Base-by-base conservation (phyloP, 2,329 filamentous ascomycete genomes). In the Helicocarpus griseus region DNA sequence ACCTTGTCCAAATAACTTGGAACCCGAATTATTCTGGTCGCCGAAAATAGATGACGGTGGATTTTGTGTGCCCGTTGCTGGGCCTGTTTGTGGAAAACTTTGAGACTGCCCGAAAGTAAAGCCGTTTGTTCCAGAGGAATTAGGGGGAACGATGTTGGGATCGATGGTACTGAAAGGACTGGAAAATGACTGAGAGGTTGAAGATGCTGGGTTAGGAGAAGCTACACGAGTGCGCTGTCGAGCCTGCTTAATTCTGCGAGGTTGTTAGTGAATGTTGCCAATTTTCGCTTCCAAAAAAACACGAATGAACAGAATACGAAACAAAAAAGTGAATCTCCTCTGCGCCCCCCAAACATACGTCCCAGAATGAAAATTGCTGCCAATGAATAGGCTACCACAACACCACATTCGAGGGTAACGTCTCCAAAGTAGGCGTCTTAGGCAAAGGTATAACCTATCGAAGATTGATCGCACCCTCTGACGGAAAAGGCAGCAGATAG, bases 101-200 rank as follows among this genome's bases (percentile, higher is more conserved):
- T 67, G 67, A 40, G 63, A 64, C 53, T 68, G 63, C n/a, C 64
- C 63, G 54, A 69, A 69, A 26, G 56, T 50, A 43, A 68, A 66
- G 5, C 64, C 61, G 53, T 65, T 66, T n/a, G 62, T 53, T 22
- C 38, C 14, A 22, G 39, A 43, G 11, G 57, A 48, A 31, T 57
- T 50, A n/a, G 58, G 59, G 14, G 63, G 59, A 22, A 60, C 55
- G 29, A 60, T 58, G 53, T 67, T 66, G 17, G 63, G 59, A 50
- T 63, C 59, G 29, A 63, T 55, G 7, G 60, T 61, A 43, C 53
- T 61, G 52, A 68, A 68, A 19, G 65, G 61, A 7, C 56, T 59
- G 22, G 60, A 60, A 7, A 63, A 58, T 22, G 54, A 53, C 48
- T 52, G 59, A 44, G 28, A 54, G 35, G 58, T 28, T 35, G 47